Conservation (phyloP, 768 basidiomycete genomes). For the Collybiopsis confluens region DNA sequence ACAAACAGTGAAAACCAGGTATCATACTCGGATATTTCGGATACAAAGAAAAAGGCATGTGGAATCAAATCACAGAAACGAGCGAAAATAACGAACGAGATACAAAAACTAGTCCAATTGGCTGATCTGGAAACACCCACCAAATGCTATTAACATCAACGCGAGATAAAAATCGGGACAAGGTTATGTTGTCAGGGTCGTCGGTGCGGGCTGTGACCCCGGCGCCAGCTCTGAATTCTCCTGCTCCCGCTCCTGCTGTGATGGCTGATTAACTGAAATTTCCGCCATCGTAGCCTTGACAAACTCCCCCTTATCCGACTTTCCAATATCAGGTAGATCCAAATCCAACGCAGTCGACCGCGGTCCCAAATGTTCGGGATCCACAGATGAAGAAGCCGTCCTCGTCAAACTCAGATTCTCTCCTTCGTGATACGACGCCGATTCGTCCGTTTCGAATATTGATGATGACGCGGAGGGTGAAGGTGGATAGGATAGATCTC, state of each 20-base stretch:
- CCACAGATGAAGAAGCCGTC: too few relatives aligned
- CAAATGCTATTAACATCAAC: too few relatives aligned
- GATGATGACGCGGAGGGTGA: conserved; percentile 23
- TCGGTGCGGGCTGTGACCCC: too few relatives aligned
- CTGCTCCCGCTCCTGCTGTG: too few relatives aligned
- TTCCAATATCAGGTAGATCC: conserved; percentile 1
- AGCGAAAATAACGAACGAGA: too few relatives aligned
- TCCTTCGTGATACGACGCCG: conserved; percentile 7
- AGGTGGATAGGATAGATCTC: conserved; percentile 10
- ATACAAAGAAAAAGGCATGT: neutral
- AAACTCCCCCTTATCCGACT: neutral
- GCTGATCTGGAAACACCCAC: too few relatives aligned
- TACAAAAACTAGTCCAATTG: too few relatives aligned
- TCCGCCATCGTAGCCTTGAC: neutral
- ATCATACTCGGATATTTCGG: neutral
- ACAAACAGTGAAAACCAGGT: neutral
- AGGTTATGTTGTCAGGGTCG: too few relatives aligned
- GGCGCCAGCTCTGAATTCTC: too few relatives aligned
- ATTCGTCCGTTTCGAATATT: conserved; percentile 20
- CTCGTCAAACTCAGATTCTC: too few relatives aligned
- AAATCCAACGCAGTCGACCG: neutral
- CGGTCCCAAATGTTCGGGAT: neutral
- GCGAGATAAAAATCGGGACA: too few relatives aligned
- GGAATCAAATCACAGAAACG: neutral
- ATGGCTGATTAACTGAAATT: too few relatives aligned